Conservation (phyloP, 2,329 filamentous ascomycete species). For the Beauveria asiatica region DNA sequence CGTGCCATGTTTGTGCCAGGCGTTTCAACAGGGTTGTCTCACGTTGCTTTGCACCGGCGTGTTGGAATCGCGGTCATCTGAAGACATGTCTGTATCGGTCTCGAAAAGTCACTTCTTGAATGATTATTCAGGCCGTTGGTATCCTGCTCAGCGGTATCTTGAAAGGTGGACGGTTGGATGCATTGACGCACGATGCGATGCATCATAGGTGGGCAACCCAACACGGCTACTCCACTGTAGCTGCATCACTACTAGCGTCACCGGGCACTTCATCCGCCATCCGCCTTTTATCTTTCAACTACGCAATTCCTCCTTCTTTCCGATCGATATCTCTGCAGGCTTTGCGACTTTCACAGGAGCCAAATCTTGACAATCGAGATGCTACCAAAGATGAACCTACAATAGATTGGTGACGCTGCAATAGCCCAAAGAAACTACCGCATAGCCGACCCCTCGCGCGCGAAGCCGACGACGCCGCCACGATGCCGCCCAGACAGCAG, state of each 20-base stretch:
- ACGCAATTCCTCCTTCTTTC: not conserved
- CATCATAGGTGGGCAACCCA: not conserved
- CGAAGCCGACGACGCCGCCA: constrained; percentile 18
- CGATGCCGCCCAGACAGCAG: constrained; percentile 41
- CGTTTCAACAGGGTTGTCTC: constrained; percentile 15
- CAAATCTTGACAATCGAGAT: not conserved
- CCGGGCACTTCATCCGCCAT: not conserved
- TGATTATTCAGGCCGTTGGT: not conserved
- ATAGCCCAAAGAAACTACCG: not conserved
- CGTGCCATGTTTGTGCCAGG: not conserved
- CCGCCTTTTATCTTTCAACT: not conserved
- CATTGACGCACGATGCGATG: constrained; percentile 3
- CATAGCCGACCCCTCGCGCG: not conserved
- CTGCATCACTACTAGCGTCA: constrained; percentile 2
- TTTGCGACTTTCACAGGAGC: not conserved
- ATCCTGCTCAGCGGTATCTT: not conserved
- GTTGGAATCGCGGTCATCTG: constrained; percentile 27
- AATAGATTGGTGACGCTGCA: constrained; percentile 2
- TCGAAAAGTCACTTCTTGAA: not conserved
- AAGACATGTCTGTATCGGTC: constrained; percentile 23
- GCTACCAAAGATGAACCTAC: not conserved
- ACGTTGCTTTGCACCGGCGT: constrained; percentile 27
- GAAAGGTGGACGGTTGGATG: not conserved
- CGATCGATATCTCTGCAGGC: not conserved
- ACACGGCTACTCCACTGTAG: not conserved